Conservation (phyloP, 148 eudicot species). For the Spergularia marina region DNA sequence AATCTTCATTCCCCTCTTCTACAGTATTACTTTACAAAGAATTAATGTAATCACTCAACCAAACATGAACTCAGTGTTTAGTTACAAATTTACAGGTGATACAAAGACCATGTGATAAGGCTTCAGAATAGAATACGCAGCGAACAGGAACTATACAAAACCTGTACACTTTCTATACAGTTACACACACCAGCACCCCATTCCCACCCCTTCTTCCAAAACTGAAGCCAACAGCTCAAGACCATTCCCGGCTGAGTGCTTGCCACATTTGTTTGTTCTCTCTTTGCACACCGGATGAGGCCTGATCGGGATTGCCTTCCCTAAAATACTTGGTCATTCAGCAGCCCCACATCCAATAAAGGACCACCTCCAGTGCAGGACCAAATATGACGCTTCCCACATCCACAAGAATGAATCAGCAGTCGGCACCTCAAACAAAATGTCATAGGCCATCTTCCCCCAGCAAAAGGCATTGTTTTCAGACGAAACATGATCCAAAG, state of each 20-base stretch:
- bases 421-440: background rate
- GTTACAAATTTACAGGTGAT: conserved; percentile 24
- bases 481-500: conserved; percentile 5
- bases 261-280: background rate
- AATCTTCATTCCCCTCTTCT: background rate
- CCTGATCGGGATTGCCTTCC: background rate
- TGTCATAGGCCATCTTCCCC: background rate
- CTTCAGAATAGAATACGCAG: background rate
- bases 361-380: background rate
- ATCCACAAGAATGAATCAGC: background rate
- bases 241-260: background rate
- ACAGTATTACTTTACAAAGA: background rate
- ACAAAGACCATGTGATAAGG: background rate
- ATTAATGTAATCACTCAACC: background rate
- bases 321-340: background rate
- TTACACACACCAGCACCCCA: background rate
- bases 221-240: conserved; percentile 2
- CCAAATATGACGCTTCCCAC: background rate
- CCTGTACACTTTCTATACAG: conserved; percentile 29
- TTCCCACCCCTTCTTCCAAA: background rate
- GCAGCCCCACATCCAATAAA: background rate
- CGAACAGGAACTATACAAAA: conserved; percentile 30
- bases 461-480: background rate
- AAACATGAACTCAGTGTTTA: background rate
- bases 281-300: background rate